Evolutionary conservation across 768 basidiomycete genomes (phyloP), one percentile per base, ranked within the genome.

Genomic region (Fomitopsis serialis): DNA sequence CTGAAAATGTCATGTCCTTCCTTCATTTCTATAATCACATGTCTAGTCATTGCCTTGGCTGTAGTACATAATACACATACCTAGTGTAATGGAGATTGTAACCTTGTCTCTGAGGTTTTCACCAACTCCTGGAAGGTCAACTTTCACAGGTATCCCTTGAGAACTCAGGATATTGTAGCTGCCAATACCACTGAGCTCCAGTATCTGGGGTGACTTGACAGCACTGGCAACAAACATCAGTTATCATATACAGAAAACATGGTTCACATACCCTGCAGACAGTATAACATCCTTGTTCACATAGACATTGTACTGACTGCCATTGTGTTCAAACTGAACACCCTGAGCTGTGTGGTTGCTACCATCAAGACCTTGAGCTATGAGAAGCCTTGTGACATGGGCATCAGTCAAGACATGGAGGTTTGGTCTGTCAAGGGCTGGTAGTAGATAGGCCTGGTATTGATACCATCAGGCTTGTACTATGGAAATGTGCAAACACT

Each of bases 131-230:
- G 77, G 76, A 2, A 79, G 68, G 45, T 76, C 72, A 17, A 75
- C 53, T 44, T 65, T 57, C 24, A 66, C 58, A 1, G 65, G 56
- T 48, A 81, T 70, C 6, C 66, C 68, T 34, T 74, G 59, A 4
- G 48, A 57, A 17, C 65, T 56, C 25, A 75, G 64, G 35, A 71
- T 51, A 6, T 58, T 60, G 21, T 56, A 54, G 42, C 73, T 64
- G 34, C 79, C 79, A 48, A 81, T 74, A 25, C 79, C 79, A 15
- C 73, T 74, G 4, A 78, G 67, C 61, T 79, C 74, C 11, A 81
- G 71, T 10, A 81, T 59, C 53, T 78, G 75, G 10, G 78, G 72
- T 3, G 72, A 71, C 56, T 75, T 72, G 42, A 78, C 60, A 0
- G 76, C 64, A 7, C 78, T 76, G 47, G 10, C 5, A n/a, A 48